phyloP scores from a whole-genome alignment of 805 yeast species.

The Helenozyma rhizophorensis region DNA sequence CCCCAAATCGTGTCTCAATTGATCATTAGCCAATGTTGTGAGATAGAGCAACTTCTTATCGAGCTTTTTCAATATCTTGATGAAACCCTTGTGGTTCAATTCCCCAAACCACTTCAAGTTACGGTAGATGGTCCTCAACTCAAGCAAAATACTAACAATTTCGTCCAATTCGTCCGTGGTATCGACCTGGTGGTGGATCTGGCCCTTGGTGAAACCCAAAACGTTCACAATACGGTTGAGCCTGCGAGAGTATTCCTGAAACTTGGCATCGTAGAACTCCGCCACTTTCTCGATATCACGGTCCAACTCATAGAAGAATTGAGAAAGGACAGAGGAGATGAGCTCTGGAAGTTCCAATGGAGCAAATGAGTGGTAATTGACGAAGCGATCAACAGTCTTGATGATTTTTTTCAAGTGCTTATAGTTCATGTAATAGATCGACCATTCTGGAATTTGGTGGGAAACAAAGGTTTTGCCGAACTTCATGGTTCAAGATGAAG shows the following conservation, averaged over 20 bases:
- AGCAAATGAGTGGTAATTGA: conserved; percentile 29
- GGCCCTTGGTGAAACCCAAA: conserved; percentile 26
- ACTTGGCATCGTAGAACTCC: conserved; percentile 69
- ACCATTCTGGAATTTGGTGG: conserved; percentile 96
- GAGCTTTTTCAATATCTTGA: conserved; percentile 82
- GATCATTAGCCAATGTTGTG: conserved; percentile 19
- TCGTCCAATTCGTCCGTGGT: conserved; percentile 40
- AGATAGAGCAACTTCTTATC: conserved; percentile 62
- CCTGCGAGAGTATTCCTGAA: conserved; percentile 69
- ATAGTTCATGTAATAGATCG: conserved; percentile 75
- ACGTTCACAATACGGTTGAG: conserved; percentile 42
- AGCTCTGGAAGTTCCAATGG: conserved; percentile 22
- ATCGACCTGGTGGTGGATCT: conserved; percentile 28
- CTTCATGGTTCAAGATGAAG: too few species aligned
- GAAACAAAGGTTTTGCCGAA: conserved; percentile 74
- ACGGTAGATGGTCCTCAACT: conserved; percentile 68
- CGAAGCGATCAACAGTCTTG: conserved; percentile 50
- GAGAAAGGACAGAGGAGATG: conserved; percentile 48
- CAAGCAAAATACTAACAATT: conserved; percentile 54
- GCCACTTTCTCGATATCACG: conserved; percentile 79
- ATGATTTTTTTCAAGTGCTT: conserved; percentile 78
- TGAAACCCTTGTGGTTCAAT: conserved; percentile 83
- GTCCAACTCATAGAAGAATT: conserved; percentile 75
- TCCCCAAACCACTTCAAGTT: conserved; percentile 94
- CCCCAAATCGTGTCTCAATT: conserved; percentile 9